Evolutionary conservation across 495 filamentous ascomycete genomes (phyloP), one percentile per base, ranked within the genome.

Genomic region (Bombardia bombarda): DNA sequence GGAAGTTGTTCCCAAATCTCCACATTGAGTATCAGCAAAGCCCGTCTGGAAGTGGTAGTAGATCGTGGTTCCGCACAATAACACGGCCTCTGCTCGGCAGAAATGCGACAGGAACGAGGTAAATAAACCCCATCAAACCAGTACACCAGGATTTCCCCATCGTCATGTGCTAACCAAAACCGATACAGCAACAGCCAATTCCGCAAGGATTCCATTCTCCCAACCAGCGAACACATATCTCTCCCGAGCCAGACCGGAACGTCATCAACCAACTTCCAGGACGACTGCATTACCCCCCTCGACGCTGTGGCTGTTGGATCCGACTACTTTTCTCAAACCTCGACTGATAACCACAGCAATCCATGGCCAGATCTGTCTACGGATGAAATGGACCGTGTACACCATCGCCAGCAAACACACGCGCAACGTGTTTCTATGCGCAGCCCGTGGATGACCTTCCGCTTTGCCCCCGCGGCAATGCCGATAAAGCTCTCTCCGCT

Each of bases 1-100:
- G 63, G 10, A 69, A 58, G 26, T 44, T 66, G 36, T 72, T 73
- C 47, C 71, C 73, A 4, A 56, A 52, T 30, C 52, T 70, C 12
- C 42, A 51, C 8, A n/a, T 56, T 7, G 55, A 57, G 45, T 61
- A 60, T 20, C 32, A 42, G n/a, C 55, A 48, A 6, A 45, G 55
- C 7, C 12, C 39, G 6, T 22, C 23, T n/a, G 21, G 25, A 9
- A 37, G 31, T 1, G 33, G 32, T 12, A 32, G 20, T 10, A 33
- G 35, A 2, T 40, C 37, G 1, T 40, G 37, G 37, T 40, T 21
- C 22, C 12, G 17, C 7, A 17, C 37, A 6, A 1, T 37, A 5
- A 21, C 18, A 9, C 12, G 10, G 17, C 17, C 37, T 16, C 37
- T 25, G 17, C 21, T 4, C 14, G 16, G 21, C 23, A 40, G 13